These are phyloP conservation scores for Dioscorea dumetorum DNA, from an alignment of 106 monocot species.

Conservation along the genomic window DNA sequence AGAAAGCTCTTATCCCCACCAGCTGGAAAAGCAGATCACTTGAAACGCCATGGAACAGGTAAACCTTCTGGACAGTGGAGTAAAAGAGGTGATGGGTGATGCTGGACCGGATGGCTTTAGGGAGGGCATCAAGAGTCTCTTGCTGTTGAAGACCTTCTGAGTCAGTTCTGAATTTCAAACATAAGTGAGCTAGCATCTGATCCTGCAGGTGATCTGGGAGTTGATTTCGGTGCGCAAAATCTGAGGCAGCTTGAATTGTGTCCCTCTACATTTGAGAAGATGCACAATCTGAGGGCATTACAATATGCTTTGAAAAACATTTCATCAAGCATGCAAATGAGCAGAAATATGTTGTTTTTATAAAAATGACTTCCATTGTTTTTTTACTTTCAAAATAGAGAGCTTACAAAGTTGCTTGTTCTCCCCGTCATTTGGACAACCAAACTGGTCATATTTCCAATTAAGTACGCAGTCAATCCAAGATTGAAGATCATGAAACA, in stretches of 20 bases:
- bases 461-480: conserved; percentile 19
- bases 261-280: conserved; percentile 15
- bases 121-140: conserved; percentile 27
- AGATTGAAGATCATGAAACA: conserved; percentile 23
- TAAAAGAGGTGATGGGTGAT: conserved; percentile 20
- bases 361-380: no score
- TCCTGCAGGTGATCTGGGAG: conserved; percentile 24
- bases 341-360: background rate
- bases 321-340: background rate
- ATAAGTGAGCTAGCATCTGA: conserved; percentile 28
- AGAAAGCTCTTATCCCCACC: background rate
- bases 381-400: background rate
- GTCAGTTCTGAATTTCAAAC: conserved; percentile 26
- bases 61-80: conserved; percentile 10
- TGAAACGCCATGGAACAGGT: conserved; percentile 21
- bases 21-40: conserved; percentile 29
- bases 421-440: conserved; percentile 23
- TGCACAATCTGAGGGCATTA: background rate
- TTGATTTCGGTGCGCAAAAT: conserved; percentile 27
- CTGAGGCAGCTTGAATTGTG: conserved; percentile 19
- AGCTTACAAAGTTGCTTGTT: conserved; percentile 18
- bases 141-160: conserved; percentile 26
- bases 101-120: conserved; percentile 29
- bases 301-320: background rate
- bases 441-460: conserved; percentile 33